Base-by-base conservation (phyloP, 768 basidiomycete species). In the Cyclocybe cylindracea region DNA sequence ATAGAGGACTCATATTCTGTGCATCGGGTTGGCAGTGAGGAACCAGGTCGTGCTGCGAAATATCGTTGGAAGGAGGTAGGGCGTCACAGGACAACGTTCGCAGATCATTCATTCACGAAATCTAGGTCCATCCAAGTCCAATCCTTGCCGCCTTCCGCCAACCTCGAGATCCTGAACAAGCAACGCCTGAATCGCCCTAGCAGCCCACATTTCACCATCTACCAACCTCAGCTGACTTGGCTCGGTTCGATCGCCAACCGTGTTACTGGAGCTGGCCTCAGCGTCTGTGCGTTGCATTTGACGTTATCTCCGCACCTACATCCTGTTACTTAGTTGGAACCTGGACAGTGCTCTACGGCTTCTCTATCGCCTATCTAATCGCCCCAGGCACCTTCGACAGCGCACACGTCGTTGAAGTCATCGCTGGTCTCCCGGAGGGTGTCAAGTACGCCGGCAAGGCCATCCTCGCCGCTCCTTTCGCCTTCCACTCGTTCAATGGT, bases 151-250 rank as follows among this genome's bases (percentile, higher is more conserved):
- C 77, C 87, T 1, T 75, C 85, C 0, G 78, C 83, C 0, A 72
- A 76, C 8, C 65, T 73, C 34, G 77, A 75, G 4, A 88, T 94
- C 56, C 77, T 98, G 61, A 96, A 98, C 78, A 70, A 80, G 59
- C 95, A 98, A 69, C 89, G 97, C 57, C 72, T 91, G 44, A 76
- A 77, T 44, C 88, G 97, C n/a, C 96, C 97, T 13, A 89, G 81
- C 55, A 91, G 89, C 62, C 97, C 97, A 7, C 95, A 98, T 70
- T 89, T 94, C 66, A 94, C 94, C 50, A 98, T 99, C 72, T 99
- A 99, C 75, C 88, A 95, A 65, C 90, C 89, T 2, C 92, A 98
- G 72, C 70, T 98, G 42, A 98, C 96, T 34, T 96, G 92, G 91
- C 10, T 91, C 48, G 79, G 72, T 4, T 97, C 94, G 13, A 93